These are phyloP conservation scores for Diversispora epigaea DNA, from an alignment of 192 early-diverging fungal species.

Conservation along the genomic window DNA sequence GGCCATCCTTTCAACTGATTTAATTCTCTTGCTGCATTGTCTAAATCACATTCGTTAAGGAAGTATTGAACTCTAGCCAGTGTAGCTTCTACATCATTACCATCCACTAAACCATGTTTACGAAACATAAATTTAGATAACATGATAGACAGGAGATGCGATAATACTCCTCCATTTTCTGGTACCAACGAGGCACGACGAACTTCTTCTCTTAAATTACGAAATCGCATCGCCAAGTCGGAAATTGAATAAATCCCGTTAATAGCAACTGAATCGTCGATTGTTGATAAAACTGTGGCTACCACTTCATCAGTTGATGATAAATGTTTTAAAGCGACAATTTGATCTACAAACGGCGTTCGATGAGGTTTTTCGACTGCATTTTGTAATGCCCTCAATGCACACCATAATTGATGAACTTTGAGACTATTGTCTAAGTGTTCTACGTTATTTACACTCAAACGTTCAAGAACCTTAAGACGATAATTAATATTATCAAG, in stretches of 20 bases:
- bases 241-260: conserved; percentile 64
- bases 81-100: conserved; percentile 83
- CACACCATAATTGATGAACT: conserved; percentile 63
- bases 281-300: conserved; percentile 61
- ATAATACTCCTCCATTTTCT: conserved; percentile 80
- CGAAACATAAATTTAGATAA: conserved; percentile 78
- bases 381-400: conserved; percentile 64
- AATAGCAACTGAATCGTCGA: conserved; percentile 56
- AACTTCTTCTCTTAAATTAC: conserved; percentile 64
- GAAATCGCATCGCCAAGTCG: conserved; percentile 71
- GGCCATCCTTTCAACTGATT: conserved; percentile 94
- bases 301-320: conserved; percentile 61
- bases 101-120: conserved; percentile 83
- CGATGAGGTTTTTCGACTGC: conserved; percentile 46
- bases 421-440: conserved; percentile 63
- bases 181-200: conserved; percentile 82
- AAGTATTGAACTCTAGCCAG: conserved; percentile 76
- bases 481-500: conserved; percentile 80
- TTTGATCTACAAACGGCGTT: conserved; percentile 71
- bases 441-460: conserved; percentile 67
- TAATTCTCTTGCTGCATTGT: conserved; percentile 83
- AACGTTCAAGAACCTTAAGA: conserved; percentile 70
- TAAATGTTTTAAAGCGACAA: conserved; percentile 54
- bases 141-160: conserved; percentile 70
- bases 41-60: conserved; percentile 76